Conservation (phyloP, 2,329 filamentous ascomycete species). For the Laburnicola sp. region DNA sequence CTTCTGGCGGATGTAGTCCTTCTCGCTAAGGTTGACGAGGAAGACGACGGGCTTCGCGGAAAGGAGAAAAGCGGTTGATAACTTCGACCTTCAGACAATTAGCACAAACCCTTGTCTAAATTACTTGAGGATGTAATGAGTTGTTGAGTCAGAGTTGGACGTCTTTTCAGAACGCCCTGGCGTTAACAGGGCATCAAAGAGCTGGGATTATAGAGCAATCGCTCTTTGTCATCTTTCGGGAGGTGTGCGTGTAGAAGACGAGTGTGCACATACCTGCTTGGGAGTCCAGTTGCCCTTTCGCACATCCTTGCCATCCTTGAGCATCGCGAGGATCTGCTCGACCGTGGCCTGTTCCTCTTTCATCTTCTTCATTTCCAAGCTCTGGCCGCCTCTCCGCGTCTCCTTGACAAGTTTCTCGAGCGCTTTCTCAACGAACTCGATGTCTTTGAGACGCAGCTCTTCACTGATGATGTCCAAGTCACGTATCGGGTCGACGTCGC, state of each 20-base stretch:
- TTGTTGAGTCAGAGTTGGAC: conserved; percentile 66
- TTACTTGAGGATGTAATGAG: conserved; percentile 1
- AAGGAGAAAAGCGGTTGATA: conserved; percentile 93
- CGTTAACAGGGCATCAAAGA: conserved; percentile 90
- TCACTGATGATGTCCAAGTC: conserved; percentile 97
- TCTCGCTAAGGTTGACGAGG: conserved; percentile 95
- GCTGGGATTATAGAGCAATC: conserved; percentile 98
- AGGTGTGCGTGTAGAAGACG: conserved; percentile 21
- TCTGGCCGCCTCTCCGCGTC: conserved; percentile 90
- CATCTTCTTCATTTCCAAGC: conserved; percentile 95
- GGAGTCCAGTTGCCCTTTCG: conserved; percentile 85
- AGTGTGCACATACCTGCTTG: conserved; percentile 79
- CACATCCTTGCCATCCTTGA: conserved; percentile 90
- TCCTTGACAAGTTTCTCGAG: conserved; percentile 91
- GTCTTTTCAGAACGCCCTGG: conserved; percentile 88
- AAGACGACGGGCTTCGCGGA: conserved; percentile 97
- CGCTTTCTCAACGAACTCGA: conserved; percentile 96
- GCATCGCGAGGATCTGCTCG: conserved; percentile 80
- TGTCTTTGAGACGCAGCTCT: conserved; percentile 96
- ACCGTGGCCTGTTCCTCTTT: conserved; percentile 92
- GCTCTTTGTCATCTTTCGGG: conserved; percentile 97
- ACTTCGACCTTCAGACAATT: conserved; percentile 74
- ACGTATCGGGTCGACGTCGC: conserved; percentile 91
- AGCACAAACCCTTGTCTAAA: conserved; percentile 22
- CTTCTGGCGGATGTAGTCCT: conserved; percentile 97